Base-by-base conservation (phyloP, 2,329 filamentous ascomycete genomes). In the Emergomyces pasteurianus region DNA sequence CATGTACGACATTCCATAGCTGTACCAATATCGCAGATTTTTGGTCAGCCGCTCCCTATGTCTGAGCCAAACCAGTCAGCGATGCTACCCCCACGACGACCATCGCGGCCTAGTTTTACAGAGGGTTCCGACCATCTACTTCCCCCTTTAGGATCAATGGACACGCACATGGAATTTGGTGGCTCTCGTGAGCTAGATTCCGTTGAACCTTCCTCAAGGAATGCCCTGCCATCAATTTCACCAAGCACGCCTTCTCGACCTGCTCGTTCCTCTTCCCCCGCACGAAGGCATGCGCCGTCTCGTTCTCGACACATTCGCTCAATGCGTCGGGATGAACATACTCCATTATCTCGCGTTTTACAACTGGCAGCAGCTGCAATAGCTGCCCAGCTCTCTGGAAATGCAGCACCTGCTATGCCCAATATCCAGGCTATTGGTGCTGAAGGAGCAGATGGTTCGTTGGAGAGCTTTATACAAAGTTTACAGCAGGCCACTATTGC, bases 291-390 rank as follows among this genome's bases (percentile, higher is more conserved):
- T 38, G 74, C 75, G 23, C 71, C 71, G 50, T 66, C 82, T 16
- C 77, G 83, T 61, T 76, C 83, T 63, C 75, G 83, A 60, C 78
- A 82, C 53, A 79, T 81, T 26, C 74, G 83, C 59, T 71, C 80
- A 34, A 70, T 80, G 60, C 76, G 80, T 38, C 78, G 79, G 63
- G 83, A 85, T 66, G 84, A 87, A 67, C 83, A 85, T 67, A 83
- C 83, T 2, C 82, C 82, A 68, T 73, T 86, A 38, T 85, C 84
- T 50, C 78, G 83, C 49, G 77, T 86, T 36, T 74, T 87, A 21
- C 85, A 84, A 54, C 78, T 85, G 26, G 84, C 84, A 36, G 84
- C 84, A 16, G 81, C 83, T 46, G 83, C 83, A 14, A 86, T 85
- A 43, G 84, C 84, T 58, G 83, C 83, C 53, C 84, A 85, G 60